phyloP scores from a whole-genome alignment of 371 early-diverging fungal species.

The Rhizopus arrhizus region DNA sequence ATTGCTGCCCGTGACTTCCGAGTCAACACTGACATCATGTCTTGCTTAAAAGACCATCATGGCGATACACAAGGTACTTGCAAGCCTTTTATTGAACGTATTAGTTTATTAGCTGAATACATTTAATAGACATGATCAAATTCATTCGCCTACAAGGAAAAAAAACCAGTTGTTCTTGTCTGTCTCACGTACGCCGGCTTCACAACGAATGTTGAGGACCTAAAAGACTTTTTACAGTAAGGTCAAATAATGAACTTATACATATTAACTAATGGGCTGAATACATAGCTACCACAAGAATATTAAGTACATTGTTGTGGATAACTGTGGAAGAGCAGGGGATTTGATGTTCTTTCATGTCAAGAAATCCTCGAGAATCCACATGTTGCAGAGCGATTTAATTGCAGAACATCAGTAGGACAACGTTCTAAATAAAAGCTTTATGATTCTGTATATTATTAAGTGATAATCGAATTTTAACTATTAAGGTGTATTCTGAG shows the following conservation, averaged over 20 bases:
- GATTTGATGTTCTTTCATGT: neutral
- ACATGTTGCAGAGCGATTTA: conserved; percentile 2
- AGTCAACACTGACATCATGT: neutral
- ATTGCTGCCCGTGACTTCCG: conserved; percentile 7
- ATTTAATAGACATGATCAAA: conserved; percentile 4
- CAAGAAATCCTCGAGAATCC: neutral
- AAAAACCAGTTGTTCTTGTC: conserved; percentile 1
- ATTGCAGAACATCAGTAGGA: too few species aligned
- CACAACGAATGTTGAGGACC: conserved; percentile 2
- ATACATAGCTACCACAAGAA: neutral
- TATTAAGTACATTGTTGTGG: neutral
- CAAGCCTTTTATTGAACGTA: neutral
- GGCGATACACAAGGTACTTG: conserved; percentile 5
- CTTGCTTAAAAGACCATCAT: neutral
- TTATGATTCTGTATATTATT: too few species aligned
- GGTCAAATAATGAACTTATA: neutral
- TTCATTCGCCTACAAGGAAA: neutral
- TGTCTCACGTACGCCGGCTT: conserved; percentile 4
- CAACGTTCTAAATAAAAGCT: too few species aligned
- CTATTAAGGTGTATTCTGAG: too few species aligned
- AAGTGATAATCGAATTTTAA: too few species aligned
- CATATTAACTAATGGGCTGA: neutral
- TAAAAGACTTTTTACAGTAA: conserved; percentile 6
- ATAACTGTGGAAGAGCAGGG: neutral
- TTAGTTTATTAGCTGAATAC: neutral